Base-by-base conservation (phyloP, 257 asterid genomes). In the Lantana camara region DNA sequence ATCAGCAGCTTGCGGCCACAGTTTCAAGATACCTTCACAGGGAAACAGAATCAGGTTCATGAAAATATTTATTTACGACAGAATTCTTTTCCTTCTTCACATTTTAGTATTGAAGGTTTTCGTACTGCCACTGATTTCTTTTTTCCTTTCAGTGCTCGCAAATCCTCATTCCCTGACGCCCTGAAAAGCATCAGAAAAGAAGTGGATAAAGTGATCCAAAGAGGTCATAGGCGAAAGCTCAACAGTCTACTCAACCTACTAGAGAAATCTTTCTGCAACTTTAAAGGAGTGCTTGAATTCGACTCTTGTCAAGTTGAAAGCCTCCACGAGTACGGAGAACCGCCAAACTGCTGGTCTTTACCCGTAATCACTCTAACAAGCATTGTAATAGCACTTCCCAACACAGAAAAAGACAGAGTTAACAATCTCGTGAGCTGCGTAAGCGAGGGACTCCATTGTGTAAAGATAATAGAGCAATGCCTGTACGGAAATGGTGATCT, bases 321-420 rank as follows among this genome's bases (percentile, higher is more conserved):
- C 5, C 72, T 74, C 50, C 70, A 74, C 32, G 4, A 27, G 5
- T 35, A 16, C 72, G 66, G 27, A 59, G 40, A 72, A 24, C 79
- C 51, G 20, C 82, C 79, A 20, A 54, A 75, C 47, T 75, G 81
- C 54, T 77, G 86, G 83, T 62, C 78, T 66, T 48, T 81, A 11
- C 73, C 77, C 11, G 57, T 77, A 41, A 83, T 69, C 66, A 81
- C 86, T 7, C 68, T 81, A 22, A 73, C 86, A 7, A 72, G 79
- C 75, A 72, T 81, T 6, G 81, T 79, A 3, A 59, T 72, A 6
- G 83, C 86, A 21, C 68, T 81, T 27, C 83, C 83, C 1, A 77
- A 77, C 3, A 15, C 75, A 7, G 74, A 55, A 6, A 64, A 40
- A 49, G 16, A 72, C n/a, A n/a, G 45, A 17, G 40, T 70, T 0